phyloP scores from a whole-genome alignment of 768 basidiomycete species.

The Melanogaster broomeanus region DNA sequence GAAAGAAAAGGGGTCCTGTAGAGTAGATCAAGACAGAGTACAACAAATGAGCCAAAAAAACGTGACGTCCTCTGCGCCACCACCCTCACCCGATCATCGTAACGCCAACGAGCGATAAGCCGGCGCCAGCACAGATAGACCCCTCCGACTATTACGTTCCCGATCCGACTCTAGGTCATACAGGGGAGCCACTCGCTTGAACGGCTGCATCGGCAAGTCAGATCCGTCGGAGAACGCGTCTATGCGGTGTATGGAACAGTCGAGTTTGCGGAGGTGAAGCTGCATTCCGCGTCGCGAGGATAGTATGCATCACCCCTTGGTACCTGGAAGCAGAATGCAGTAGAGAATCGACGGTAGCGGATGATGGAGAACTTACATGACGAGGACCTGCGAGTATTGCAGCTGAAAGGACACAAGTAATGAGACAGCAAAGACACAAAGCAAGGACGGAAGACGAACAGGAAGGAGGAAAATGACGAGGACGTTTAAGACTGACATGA shows the following conservation, averaged over 20 bases:
- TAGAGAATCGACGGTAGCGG: background rate
- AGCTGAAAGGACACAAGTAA: background rate
- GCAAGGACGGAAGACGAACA: background rate
- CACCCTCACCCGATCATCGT: too few species aligned
- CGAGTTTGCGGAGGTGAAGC: background rate
- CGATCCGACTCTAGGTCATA: too few species aligned
- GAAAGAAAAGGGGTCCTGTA: too few species aligned
- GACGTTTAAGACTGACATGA: background rate
- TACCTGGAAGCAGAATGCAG: background rate
- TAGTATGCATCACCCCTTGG: slow-evolving; percentile 2
- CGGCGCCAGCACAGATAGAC: too few species aligned
- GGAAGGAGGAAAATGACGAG: background rate
- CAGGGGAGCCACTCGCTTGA: too few species aligned
- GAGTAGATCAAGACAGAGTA: too few species aligned
- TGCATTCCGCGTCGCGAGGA: slow-evolving; percentile 3
- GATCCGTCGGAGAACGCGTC: background rate
- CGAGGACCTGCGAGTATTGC: background rate
- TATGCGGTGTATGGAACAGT: background rate
- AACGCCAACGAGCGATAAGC: too few species aligned
- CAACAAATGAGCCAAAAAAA: too few species aligned
- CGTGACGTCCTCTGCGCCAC: too few species aligned
- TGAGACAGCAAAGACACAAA: background rate
- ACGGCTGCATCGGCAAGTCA: too few species aligned
- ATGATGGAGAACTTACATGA: background rate
- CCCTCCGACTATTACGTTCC: too few species aligned